These are phyloP conservation scores for Eimeria acervulina DNA, from an alignment of 169 alveolate species.

Conservation along the genomic window DNA sequence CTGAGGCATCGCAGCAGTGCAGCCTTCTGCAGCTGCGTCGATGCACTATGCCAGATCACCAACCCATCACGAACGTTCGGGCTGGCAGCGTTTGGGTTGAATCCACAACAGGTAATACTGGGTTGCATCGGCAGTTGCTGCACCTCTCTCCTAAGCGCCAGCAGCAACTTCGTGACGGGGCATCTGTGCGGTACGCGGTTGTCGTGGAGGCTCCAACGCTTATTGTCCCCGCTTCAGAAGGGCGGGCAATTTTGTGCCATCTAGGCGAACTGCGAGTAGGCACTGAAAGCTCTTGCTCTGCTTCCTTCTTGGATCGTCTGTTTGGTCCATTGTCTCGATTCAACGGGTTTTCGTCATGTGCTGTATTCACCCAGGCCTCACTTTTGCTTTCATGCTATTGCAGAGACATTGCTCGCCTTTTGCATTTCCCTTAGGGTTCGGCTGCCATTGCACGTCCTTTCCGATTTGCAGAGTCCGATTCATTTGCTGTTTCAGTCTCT, in stretches of 20 bases:
- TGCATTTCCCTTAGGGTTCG: neutral
- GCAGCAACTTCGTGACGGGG: conserved; percentile 38
- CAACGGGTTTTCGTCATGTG: neutral
- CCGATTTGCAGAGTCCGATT: neutral
- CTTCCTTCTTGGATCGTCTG: neutral
- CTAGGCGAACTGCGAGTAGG: conserved; percentile 67
- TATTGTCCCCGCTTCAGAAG: conserved; percentile 58
- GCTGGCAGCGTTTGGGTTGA: neutral
- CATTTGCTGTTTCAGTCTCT: neutral
- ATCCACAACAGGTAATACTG: neutral
- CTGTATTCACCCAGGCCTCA: neutral
- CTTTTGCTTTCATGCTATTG: neutral
- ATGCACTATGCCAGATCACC: neutral
- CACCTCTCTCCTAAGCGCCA: conserved; percentile 44
- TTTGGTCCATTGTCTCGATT: neutral
- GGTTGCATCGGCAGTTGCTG: neutral
- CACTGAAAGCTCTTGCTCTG: neutral
- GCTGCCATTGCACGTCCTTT: neutral
- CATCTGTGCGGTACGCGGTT: conserved; percentile 26
- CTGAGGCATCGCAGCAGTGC: conserved; percentile 47
- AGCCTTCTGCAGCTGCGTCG: conserved; percentile 18
- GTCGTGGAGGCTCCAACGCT: conserved; percentile 69
- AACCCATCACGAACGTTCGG: neutral
- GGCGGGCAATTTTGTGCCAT: conserved; percentile 58
- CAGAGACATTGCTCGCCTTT: neutral